Evolutionary conservation across 2,329 filamentous ascomycete species (phyloP).

Genomic region (Exophiala xenobiotica): DNA sequence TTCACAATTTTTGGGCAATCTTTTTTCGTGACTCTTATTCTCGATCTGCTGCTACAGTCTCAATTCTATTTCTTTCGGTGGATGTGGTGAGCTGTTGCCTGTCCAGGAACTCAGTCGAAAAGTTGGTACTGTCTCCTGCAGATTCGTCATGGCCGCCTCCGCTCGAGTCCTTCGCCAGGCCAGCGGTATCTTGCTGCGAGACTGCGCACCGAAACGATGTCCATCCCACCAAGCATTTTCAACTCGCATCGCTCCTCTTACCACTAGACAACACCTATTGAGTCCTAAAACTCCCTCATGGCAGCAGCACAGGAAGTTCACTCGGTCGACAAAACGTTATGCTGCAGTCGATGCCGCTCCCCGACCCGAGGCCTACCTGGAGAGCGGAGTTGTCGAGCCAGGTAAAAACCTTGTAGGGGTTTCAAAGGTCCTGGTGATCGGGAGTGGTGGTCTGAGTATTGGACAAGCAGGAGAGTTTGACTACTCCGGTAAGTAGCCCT

Average conservation of each 20-base stretch:
- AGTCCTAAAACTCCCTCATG: slow-evolving; percentile 40
- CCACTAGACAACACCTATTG: slow-evolving; percentile 37
- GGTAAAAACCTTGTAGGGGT: slow-evolving; percentile 77
- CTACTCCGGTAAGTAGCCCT: slow-evolving; percentile 75
- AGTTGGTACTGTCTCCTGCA: slow-evolving; percentile 1
- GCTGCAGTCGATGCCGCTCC: slow-evolving; percentile 66
- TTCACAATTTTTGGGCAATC: slow-evolving; percentile 16
- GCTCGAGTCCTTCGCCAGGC: slow-evolving; percentile 27
- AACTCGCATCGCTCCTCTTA: slow-evolving; percentile 8
- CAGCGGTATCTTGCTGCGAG: slow-evolving; percentile 23
- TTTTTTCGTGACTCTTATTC: slow-evolving; percentile 17
- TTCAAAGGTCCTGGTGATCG: slow-evolving; percentile 96
- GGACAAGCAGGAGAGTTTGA: slow-evolving; percentile 98
- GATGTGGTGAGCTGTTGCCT: slow-evolving; percentile 10
- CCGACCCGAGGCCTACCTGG: slow-evolving; percentile 80
- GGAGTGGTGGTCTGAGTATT: slow-evolving; percentile 91
- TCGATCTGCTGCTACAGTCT: too few species aligned
- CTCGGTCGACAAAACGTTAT: slow-evolving; percentile 39
- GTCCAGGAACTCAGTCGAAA: slow-evolving; percentile 1
- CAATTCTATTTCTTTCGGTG: not conserved
- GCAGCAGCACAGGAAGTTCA: slow-evolving; percentile 45
- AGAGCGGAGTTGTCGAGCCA: slow-evolving; percentile 80
- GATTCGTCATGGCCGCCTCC: slow-evolving; percentile 26
- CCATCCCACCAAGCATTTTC: slow-evolving; percentile 22
- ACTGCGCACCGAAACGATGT: slow-evolving; percentile 22